Conservation (phyloP, 441 rosid species). For the Mallotus repandus region DNA sequence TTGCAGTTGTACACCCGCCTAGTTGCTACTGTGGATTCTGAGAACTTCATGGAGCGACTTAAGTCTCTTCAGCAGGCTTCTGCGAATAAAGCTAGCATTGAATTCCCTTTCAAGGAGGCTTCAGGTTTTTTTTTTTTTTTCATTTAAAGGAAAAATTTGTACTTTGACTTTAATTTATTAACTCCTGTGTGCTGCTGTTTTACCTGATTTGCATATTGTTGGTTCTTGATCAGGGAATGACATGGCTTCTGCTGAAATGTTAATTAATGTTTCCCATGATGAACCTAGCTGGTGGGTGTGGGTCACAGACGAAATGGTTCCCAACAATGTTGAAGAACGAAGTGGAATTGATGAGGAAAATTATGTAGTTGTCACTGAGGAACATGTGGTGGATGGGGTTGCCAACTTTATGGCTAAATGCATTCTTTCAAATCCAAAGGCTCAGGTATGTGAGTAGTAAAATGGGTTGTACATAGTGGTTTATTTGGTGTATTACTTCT, state of each 20-base stretch:
- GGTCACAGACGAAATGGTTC: constrained; percentile 87
- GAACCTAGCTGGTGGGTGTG: constrained; percentile 99
- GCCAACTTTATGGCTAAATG: constrained; percentile 92
- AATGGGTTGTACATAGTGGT: neutral
- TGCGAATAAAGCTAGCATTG: constrained; percentile 40
- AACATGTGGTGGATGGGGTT: constrained; percentile 84
- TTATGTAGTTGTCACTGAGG: constrained; percentile 70
- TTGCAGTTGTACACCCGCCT: constrained; percentile 64
- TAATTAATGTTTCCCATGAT: constrained; percentile 59
- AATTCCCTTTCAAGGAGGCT: constrained; percentile 83
- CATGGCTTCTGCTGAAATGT: constrained; percentile 59
- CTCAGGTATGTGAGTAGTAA: constrained; percentile 43
- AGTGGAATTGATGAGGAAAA: constrained; percentile 80
- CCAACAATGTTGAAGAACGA: constrained; percentile 65
- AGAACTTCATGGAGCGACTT: constrained; percentile 55
- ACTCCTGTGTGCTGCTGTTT: neutral
- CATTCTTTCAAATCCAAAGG: constrained; percentile 72
- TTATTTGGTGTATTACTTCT: constrained; percentile 12
- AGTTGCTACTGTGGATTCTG: constrained; percentile 66
- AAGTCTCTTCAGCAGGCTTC: constrained; percentile 49
- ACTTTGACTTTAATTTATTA: neutral
- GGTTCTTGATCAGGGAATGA: constrained; percentile 50
- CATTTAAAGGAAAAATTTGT: neutral
- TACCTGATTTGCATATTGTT: constrained; percentile 1
- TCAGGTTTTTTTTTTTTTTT: constrained; percentile 46